Percentiles rank a stretch among this genome's conserved stretches.
Conservation (phyloP, 495 filamentous ascomycete species). For the Rusavskia elegans region DNA sequence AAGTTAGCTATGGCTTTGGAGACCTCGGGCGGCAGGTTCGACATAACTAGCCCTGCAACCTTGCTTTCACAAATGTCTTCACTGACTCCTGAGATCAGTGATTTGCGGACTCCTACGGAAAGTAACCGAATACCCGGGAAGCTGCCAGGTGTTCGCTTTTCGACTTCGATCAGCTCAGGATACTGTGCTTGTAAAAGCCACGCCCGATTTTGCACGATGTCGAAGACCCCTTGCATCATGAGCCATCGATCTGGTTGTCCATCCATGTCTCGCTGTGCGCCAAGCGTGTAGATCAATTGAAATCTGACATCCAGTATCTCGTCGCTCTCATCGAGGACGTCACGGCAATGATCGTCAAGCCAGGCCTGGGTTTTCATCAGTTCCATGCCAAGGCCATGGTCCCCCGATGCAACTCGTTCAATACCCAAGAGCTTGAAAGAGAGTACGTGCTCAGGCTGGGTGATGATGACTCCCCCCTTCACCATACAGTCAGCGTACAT, state of each 20-base stretch:
- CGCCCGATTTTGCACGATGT: not conserved
- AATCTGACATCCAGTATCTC: constrained; percentile 44
- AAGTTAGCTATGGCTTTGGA: not conserved
- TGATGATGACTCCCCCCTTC: constrained; percentile 36
- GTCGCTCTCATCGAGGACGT: constrained; percentile 54
- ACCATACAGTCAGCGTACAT: constrained; percentile 34
- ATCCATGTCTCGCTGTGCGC: constrained; percentile 36
- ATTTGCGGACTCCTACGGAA: not conserved
- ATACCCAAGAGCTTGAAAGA: constrained; percentile 49
- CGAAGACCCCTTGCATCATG: not conserved
- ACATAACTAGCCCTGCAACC: not conserved
- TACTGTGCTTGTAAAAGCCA: not conserved
- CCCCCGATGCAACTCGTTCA: constrained; percentile 28
- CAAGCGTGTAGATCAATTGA: constrained; percentile 56
- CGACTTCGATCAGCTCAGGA: not conserved
- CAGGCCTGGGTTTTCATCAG: constrained; percentile 26
- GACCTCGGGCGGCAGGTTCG: not conserved
- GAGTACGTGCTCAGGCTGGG: constrained; percentile 53
- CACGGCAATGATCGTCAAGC: constrained; percentile 26
- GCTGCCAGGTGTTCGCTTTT: not conserved
- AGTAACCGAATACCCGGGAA: not conserved
- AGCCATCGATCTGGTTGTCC: constrained; percentile 42
- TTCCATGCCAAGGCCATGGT: constrained; percentile 10
- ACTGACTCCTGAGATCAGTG: not conserved
- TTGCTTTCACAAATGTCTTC: not conserved